Conservation (phyloP, 1,284 basidiomycete genomes). For the Salmacisia buchloeana region DNA sequence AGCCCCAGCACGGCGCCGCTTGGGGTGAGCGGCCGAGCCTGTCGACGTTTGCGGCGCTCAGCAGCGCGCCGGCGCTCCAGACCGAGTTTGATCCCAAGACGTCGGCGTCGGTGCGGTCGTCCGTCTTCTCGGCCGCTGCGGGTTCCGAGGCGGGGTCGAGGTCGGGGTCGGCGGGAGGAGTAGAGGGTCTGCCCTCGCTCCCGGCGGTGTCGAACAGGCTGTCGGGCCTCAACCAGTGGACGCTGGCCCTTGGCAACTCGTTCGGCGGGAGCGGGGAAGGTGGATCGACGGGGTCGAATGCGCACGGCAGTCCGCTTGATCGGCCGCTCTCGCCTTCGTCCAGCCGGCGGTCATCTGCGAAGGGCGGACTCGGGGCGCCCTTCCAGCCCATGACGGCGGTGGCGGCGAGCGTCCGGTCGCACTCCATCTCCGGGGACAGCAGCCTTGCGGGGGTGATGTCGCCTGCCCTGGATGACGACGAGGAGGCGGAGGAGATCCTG, state of each 20-base stretch:
- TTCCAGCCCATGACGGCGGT: not conserved
- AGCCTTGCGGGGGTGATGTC: no score
- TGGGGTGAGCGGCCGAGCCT: no score
- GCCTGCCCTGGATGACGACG: not conserved
- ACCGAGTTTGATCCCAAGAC: not conserved
- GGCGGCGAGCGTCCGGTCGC: not conserved
- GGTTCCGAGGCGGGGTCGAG: not conserved
- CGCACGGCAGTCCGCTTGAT: not conserved
- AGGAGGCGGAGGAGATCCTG: not conserved
- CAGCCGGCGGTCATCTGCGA: not conserved
- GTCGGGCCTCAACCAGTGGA: no score
- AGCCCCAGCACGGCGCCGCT: no score
- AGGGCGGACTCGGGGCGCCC: not conserved
- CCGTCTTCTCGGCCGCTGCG: not conserved
- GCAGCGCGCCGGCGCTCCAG: no score
- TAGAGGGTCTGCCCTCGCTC: no score
- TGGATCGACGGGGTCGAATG: not conserved
- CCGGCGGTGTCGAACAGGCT: not conserved
- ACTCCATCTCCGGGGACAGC: no score
- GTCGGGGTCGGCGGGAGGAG: no score
- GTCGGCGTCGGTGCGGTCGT: not conserved
- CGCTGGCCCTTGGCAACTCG: no score
- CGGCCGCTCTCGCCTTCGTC: not conserved
- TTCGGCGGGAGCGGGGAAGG: no score
- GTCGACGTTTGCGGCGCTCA: no score